Conservation (phyloP, 2,329 filamentous ascomycete genomes). For the Penicillium sp. region DNA sequence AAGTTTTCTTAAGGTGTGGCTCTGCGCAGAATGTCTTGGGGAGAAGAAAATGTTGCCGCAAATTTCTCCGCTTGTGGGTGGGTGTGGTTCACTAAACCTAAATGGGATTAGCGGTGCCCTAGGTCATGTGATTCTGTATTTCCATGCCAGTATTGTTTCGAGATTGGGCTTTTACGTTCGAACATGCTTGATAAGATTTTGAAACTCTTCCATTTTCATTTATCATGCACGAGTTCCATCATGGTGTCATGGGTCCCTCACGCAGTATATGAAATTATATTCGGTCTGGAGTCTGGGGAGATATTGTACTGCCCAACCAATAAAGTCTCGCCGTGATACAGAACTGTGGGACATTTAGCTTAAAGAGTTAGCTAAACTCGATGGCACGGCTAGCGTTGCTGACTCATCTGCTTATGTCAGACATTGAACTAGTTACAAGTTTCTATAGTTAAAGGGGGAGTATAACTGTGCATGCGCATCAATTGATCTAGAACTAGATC, state of each 20-base stretch:
- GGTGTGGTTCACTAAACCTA: constrained; percentile 28
- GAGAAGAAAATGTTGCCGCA: constrained; percentile 25
- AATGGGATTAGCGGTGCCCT: constrained; percentile 28
- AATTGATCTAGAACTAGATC: too few relatives aligned
- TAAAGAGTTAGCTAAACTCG: constrained; percentile 18
- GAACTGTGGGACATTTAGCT: constrained; percentile 5
- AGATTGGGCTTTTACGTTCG: background rate
- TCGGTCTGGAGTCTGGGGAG: background rate
- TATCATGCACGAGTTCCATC: background rate
- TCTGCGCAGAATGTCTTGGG: constrained; percentile 44
- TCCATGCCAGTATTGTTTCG: background rate
- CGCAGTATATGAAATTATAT: too few relatives aligned
- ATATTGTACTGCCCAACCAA: constrained; percentile 1
- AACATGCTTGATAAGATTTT: background rate
- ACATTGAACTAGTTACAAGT: too few relatives aligned
- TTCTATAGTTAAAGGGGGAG: too few relatives aligned
- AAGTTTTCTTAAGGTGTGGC: constrained; percentile 70
- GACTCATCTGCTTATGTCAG: constrained; percentile 14
- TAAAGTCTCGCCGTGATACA: background rate
- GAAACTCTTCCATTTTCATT: background rate
- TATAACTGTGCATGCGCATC: too few relatives aligned
- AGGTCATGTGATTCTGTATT: constrained; percentile 9
- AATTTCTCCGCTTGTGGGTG: constrained; percentile 42
- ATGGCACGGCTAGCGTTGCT: constrained; percentile 5
- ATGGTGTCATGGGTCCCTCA: constrained; percentile 6